A percentile compares a stretch with the other conserved stretches of the same genome.
phyloP scores from a whole-genome alignment of 768 basidiomycete species.

The Tubosaeta sp. region DNA sequence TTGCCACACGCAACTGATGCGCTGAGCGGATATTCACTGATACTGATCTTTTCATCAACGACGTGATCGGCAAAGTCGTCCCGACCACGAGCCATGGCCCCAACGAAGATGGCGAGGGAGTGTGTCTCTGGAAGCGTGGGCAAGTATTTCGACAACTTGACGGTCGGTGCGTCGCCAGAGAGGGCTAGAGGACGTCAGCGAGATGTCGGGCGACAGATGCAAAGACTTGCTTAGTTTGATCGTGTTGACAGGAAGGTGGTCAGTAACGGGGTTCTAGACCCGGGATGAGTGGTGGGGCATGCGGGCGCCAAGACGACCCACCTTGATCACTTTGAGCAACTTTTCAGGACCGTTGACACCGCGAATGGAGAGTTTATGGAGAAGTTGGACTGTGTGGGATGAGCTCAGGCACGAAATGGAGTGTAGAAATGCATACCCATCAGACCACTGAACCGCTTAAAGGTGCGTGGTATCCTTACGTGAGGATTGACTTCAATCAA shows the following conservation, averaged over 20 bases:
- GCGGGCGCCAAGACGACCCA: conserved; percentile 28
- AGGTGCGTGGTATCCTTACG: conserved; percentile 95
- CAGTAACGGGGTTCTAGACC: conserved; percentile 82
- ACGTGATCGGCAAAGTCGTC: conserved; percentile 96
- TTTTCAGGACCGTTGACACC: conserved; percentile 97
- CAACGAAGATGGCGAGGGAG: conserved; percentile 91
- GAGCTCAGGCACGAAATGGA: background rate
- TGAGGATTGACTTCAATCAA: conserved; percentile 98
- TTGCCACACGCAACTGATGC: conserved; percentile 96
- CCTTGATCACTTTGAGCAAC: conserved; percentile 94
- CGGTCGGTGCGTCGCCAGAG: conserved; percentile 84
- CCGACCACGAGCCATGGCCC: conserved; percentile 94
- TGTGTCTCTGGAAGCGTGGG: conserved; percentile 84
- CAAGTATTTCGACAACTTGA: conserved; percentile 79
- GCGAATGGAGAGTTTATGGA: conserved; percentile 93
- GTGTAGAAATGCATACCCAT: conserved; percentile 66
- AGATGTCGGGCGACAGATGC: background rate
- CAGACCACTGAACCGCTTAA: conserved; percentile 96
- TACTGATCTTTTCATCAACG: conserved; percentile 95
- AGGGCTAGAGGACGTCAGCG: conserved; percentile 51
- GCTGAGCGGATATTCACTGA: conserved; percentile 90
- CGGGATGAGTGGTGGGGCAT: conserved; percentile 1
- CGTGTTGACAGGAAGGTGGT: conserved; percentile 93
- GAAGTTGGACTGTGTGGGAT: conserved; percentile 73
- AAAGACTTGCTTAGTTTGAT: conserved; percentile 82